These are phyloP conservation scores for Grigorovia humatica DNA, from an alignment of 805 yeast species.

Conservation along the genomic window DNA sequence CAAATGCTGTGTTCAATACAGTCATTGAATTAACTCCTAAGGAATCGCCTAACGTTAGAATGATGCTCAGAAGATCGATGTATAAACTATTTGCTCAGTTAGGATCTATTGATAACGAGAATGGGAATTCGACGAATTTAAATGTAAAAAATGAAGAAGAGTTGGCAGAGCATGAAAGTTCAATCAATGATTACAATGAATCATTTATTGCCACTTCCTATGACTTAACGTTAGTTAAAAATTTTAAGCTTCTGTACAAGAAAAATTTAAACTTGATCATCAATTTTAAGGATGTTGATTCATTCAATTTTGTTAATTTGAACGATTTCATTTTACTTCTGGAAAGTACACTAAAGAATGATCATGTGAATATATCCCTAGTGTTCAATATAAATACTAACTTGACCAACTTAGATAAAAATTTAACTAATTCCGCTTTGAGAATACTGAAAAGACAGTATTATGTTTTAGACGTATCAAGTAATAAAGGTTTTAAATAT, in stretches of 20 bases:
- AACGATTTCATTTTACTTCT: conserved; percentile 22
- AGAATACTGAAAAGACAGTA: conserved; percentile 22
- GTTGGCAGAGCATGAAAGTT: neutral
- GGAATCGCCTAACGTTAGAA: conserved; percentile 30
- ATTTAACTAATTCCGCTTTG: conserved; percentile 24
- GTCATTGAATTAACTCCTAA: conserved; percentile 30
- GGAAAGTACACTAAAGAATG: conserved; percentile 19
- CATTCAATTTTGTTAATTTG: conserved; percentile 19
- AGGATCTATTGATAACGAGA: conserved; percentile 9
- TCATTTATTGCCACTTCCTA: conserved; percentile 17
- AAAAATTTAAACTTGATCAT: conserved; percentile 21
- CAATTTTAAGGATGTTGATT: conserved; percentile 28
- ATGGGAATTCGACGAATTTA: neutral
- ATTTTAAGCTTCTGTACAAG: conserved; percentile 20
- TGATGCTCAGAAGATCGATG: conserved; percentile 29
- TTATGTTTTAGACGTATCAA: conserved; percentile 23
- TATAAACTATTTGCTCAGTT: conserved; percentile 22
- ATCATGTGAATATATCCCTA: conserved; percentile 19
- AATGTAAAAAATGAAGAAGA: conserved; percentile 2
- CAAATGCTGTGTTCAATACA: conserved; percentile 13
- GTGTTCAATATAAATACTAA: conserved; percentile 27
- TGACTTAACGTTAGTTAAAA: conserved; percentile 26
- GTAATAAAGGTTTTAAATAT: conserved; percentile 26
- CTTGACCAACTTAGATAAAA: conserved; percentile 26
- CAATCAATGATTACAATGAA: conserved; percentile 1